phyloP scores from a whole-genome alignment of 2,329 filamentous ascomycete genomes.

The Escovopsis sp. region DNA sequence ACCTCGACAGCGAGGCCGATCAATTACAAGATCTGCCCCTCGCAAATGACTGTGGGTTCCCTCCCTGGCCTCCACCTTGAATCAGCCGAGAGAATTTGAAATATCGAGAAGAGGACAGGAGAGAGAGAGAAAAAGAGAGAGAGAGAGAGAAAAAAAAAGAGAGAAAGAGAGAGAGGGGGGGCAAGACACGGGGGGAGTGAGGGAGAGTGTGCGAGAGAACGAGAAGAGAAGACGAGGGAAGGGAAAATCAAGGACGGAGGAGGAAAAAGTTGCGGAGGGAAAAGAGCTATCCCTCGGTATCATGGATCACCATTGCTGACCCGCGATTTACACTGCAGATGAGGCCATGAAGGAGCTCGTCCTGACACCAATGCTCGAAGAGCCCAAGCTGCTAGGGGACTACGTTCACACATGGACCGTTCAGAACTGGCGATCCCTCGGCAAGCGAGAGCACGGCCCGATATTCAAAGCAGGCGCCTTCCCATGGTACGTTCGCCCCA shows the following conservation, averaged over 20 bases:
- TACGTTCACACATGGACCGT: slow-evolving; percentile 75
- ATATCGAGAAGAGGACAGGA: too few species aligned
- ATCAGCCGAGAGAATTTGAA: too few species aligned
- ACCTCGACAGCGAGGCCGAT: slow-evolving; percentile 32
- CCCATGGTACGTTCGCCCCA: slow-evolving; percentile 53
- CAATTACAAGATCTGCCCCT: slow-evolving; percentile 32
- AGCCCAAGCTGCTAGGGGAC: slow-evolving; percentile 68
- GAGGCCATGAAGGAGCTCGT: slow-evolving; percentile 76
- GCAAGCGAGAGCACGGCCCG: slow-evolving; percentile 75
- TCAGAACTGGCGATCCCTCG: slow-evolving; percentile 61
- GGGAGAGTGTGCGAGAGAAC: too few species aligned
- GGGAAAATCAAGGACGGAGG: too few species aligned
- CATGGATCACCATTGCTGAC: slow-evolving; percentile 6
- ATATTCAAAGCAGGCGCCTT: slow-evolving; percentile 72
- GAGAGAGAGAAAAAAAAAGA: too few species aligned
- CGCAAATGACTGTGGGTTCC: slow-evolving; percentile 38
- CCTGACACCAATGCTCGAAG: slow-evolving; percentile 56
- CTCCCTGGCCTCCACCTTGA: neutral
- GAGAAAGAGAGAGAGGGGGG: too few species aligned
- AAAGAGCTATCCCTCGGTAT: neutral
- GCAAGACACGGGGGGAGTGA: too few species aligned
- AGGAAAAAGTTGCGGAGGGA: too few species aligned
- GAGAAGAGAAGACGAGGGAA: too few species aligned
- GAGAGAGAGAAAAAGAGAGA: too few species aligned
- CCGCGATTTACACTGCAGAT: slow-evolving; percentile 29